Evolutionary conservation across 2,329 filamentous ascomycete genomes (phyloP).

Genomic region (Ophidiomyces ophidiicola): DNA sequence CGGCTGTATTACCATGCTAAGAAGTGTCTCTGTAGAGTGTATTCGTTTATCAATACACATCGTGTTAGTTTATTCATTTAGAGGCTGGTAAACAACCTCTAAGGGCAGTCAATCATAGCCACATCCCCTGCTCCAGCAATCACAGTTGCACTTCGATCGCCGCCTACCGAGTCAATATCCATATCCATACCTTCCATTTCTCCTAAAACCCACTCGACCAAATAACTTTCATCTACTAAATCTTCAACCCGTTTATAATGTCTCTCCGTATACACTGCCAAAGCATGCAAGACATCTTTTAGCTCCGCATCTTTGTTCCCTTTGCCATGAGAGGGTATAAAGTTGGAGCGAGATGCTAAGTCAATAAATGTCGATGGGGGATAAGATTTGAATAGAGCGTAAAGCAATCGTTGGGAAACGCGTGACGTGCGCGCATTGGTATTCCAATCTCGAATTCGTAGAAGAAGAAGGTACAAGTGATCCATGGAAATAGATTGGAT

Average conservation of each 20-base stretch:
- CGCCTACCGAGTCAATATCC: slow-evolving; percentile 16
- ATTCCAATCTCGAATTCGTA: slow-evolving; percentile 89
- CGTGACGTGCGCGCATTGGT: slow-evolving; percentile 79
- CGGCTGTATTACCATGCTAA: too few relatives aligned
- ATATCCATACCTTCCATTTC: slow-evolving; percentile 64
- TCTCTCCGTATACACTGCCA: slow-evolving; percentile 81
- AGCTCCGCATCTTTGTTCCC: slow-evolving; percentile 40
- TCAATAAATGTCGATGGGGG: slow-evolving; percentile 64
- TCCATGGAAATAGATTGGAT: slow-evolving; percentile 67
- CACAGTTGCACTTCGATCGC: slow-evolving; percentile 16
- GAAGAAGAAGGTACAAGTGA: slow-evolving; percentile 70
- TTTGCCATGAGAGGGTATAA: slow-evolving; percentile 19
- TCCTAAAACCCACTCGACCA: slow-evolving; percentile 82
- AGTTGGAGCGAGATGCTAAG: slow-evolving; percentile 38
- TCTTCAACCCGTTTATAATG: slow-evolving; percentile 87
- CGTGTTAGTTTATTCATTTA: too few relatives aligned
- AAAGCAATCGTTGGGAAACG: slow-evolving; percentile 74
- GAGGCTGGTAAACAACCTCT: too few relatives aligned
- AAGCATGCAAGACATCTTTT: slow-evolving; percentile 73
- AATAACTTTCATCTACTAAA: slow-evolving; percentile 81
- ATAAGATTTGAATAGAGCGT: slow-evolving; percentile 67
- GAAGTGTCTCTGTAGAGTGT: too few relatives aligned
- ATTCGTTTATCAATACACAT: too few relatives aligned
- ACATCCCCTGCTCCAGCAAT: slow-evolving; percentile 29
- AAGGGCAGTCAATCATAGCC: slow-evolving; percentile 30